phyloP scores from a whole-genome alignment of 768 basidiomycete species.

The Leccinum sublutescens region DNA sequence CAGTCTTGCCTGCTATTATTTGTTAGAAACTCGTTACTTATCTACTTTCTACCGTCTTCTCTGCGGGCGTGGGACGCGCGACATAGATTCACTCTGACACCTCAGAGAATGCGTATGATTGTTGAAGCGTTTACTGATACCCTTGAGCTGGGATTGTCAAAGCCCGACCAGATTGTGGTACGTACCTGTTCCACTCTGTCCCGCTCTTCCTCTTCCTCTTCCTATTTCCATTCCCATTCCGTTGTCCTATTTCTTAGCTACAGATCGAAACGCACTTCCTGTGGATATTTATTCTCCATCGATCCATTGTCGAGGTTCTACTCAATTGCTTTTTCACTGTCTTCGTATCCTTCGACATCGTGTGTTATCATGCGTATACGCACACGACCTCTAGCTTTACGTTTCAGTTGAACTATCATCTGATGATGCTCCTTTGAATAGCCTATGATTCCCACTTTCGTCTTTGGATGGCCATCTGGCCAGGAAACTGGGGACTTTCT shows the following conservation, averaged over 20 bases:
- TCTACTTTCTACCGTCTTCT: background rate
- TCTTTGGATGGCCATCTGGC: slow-evolving; percentile 94
- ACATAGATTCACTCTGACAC: slow-evolving; percentile 77
- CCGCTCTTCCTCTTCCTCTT: slow-evolving; percentile 5
- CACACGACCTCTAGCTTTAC: background rate
- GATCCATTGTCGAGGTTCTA: background rate
- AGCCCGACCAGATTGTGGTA: slow-evolving; percentile 85
- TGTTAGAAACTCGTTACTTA: slow-evolving; percentile 3
- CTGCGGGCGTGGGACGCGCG: background rate
- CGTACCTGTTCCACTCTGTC: slow-evolving; percentile 34
- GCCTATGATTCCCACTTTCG: slow-evolving; percentile 97
- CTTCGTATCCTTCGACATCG: background rate
- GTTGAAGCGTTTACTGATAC: slow-evolving; percentile 95
- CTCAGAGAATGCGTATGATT: slow-evolving; percentile 94
- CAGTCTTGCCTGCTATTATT: slow-evolving; percentile 36
- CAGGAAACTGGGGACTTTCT: slow-evolving; percentile 87
- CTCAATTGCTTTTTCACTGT: background rate
- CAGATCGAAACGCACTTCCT: slow-evolving; percentile 4
- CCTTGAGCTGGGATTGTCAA: slow-evolving; percentile 80
- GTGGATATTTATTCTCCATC: background rate
- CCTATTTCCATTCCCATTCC: slow-evolving; percentile 2
- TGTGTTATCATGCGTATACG: background rate
- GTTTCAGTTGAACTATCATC: background rate
- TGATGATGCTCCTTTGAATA: slow-evolving; percentile 30
- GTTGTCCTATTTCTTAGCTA: slow-evolving; percentile 1